Conservation (phyloP, 805 yeast genomes). For the Candida nonsorbophila region DNA sequence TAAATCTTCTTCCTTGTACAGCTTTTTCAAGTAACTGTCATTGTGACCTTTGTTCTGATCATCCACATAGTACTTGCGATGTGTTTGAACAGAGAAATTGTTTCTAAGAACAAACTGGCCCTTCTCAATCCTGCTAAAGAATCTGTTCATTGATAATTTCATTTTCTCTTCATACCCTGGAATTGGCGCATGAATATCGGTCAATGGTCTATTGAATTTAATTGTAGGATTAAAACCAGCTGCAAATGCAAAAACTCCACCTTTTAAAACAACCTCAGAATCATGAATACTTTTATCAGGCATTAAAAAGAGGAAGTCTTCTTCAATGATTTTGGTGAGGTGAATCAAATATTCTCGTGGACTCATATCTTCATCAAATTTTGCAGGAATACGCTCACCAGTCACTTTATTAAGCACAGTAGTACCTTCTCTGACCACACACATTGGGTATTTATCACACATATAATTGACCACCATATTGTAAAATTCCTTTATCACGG, state of each 20-base stretch:
- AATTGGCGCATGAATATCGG: constrained; percentile 35
- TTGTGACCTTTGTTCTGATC: constrained; percentile 37
- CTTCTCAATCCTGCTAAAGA: constrained; percentile 27
- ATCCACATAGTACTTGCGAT: constrained; percentile 29
- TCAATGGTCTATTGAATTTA: constrained; percentile 32
- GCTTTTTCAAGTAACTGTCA: constrained; percentile 18
- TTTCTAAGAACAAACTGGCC: constrained; percentile 36
- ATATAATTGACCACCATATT: constrained; percentile 23
- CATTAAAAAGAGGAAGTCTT: constrained; percentile 34
- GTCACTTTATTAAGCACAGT: constrained; percentile 23
- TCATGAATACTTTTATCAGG: constrained; percentile 27
- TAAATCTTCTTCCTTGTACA: constrained; percentile 21
- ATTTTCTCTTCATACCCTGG: constrained; percentile 38
- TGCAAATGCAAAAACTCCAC: constrained; percentile 41
- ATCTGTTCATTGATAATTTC: constrained; percentile 36
- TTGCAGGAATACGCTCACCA: constrained; percentile 7
- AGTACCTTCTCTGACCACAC: constrained; percentile 15
- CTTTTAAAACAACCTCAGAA: constrained; percentile 36
- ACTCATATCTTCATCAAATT: constrained; percentile 4
- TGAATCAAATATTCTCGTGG: constrained; percentile 14
- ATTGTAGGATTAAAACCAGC: constrained; percentile 39
- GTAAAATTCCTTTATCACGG: constrained; percentile 34
- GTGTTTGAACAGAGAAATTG: constrained; percentile 38
- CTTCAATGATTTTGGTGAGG: constrained; percentile 30
- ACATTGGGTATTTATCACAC: constrained; percentile 36